Base-by-base conservation (phyloP, 257 asterid species). In the Przewalskia tangutica region DNA sequence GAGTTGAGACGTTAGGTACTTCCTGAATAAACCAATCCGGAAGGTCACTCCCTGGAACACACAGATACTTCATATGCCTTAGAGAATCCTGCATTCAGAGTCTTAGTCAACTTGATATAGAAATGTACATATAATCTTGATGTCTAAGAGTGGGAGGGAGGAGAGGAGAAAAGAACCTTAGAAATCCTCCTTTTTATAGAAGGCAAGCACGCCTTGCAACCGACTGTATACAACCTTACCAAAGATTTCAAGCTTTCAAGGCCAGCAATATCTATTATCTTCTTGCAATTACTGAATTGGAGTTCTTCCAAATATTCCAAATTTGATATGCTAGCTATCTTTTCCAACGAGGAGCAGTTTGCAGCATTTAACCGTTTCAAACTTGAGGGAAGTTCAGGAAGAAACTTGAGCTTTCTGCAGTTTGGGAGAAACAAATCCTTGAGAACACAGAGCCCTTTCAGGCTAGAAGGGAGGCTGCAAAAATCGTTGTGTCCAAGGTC, bases 1-100 rank as follows among this genome's bases (percentile, higher is more conserved):
- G 84, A 48, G 8, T 64, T 6, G 80, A 78, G 81, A 77, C 80
- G 4, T 46, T 40, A 44, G 85, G 84, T 56, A 82, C 78, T 50
- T 75, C 87, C 6, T 23, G 75, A 38, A 81, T 83, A 65, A 86
- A 82, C 87, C 89, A 84, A 66, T 80, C 56, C 4, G 89, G 89
- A 46, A 86, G 81, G 63, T 79, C 85, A 58, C 82, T 59, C 58
- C 89, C 89, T 3, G 87, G 89, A 46, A 82, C 65, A 56, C 79
- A 81, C 7, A 86, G 56, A 64, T 82, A 65, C 44, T 11, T 23
- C 42, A 84, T 48, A 71, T 79, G 80, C 77, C 82, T 86, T 38
- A 79, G 62, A 17, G 86, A 83, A 34, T 70, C 85, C 89, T 86
- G 85, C 85, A 82, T 50, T 48, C 10, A 50, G 23, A 80, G 9